These are phyloP conservation scores for Picea mariana DNA, from an alignment of 83 land plant genomes.

Conservation along the genomic window DNA sequence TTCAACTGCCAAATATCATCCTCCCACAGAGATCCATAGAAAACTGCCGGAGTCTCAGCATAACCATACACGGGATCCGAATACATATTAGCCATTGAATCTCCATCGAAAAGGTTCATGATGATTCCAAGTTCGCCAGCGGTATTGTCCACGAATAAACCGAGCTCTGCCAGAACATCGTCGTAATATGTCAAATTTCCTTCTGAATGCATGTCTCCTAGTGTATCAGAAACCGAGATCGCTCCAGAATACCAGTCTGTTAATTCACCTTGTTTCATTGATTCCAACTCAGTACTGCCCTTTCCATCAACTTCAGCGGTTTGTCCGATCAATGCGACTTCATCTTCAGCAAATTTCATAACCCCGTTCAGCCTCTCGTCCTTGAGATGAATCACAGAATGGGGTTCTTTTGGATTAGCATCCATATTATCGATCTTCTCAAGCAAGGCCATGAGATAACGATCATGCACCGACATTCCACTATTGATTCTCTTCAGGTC, in stretches of 20 bases:
- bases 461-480: background rate
- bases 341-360: background rate
- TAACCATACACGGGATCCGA: no score
- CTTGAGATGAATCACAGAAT: background rate
- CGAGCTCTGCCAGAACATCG: background rate
- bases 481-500: background rate
- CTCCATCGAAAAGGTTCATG: background rate
- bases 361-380: conserved; percentile 4
- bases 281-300: background rate
- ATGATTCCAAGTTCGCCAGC: background rate
- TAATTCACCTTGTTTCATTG: no score
- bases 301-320: no score
- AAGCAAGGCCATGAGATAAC: background rate
- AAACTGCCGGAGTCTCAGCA: no score
- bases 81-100: no score
- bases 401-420: background rate
- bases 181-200: background rate
- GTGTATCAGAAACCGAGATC: background rate
- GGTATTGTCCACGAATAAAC: no score
- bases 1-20: conserved; percentile 7
- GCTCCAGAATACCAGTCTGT: background rate
- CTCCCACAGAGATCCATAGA: no score
- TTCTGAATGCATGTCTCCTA: background rate
- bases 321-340: background rate
- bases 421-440: background rate